A percentile compares a stretch with the other conserved stretches of the same genome.
phyloP scores from a whole-genome alignment of 495 filamentous ascomycete species.

The Penicillium salamii region DNA sequence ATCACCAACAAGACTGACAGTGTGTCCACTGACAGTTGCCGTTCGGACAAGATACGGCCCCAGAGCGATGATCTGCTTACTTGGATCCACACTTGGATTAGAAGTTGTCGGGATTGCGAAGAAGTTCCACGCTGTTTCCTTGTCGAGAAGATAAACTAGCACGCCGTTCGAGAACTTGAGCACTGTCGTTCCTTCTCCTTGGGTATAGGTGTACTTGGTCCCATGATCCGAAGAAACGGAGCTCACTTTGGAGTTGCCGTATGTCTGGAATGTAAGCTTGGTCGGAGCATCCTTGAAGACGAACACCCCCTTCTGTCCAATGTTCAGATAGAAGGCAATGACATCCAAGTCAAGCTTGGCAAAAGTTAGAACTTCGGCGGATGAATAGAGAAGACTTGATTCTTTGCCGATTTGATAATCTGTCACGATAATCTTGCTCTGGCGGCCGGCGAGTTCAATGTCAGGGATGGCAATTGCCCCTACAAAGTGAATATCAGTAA shows the following conservation, averaged over 20 bases:
- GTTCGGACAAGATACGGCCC: conserved; percentile 62
- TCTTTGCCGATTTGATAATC: conserved; percentile 60
- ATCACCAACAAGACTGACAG: conserved; percentile 60
- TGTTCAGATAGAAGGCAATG: conserved; percentile 64
- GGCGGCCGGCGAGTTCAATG: conserved; percentile 62
- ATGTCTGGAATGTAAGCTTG: conserved; percentile 42
- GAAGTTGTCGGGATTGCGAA: conserved; percentile 44
- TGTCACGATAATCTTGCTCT: conserved; percentile 69
- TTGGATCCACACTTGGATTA: conserved; percentile 30
- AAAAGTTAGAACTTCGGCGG: conserved; percentile 68
- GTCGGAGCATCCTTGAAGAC: conserved; percentile 42
- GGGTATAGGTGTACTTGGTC: conserved; percentile 35
- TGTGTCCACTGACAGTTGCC: conserved; percentile 44
- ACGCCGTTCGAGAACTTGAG: conserved; percentile 50
- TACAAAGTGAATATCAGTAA: conserved; percentile 5
- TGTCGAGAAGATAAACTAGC: conserved; percentile 52
- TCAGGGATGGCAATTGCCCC: conserved; percentile 54
- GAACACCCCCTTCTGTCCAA: conserved; percentile 56
- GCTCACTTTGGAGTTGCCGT: conserved; percentile 37
- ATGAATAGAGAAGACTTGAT: conserved; percentile 61
- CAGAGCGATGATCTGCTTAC: conserved; percentile 63
- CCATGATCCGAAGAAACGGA: conserved; percentile 47
- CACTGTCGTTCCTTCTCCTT: conserved; percentile 37
- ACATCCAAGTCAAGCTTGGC: conserved; percentile 35
- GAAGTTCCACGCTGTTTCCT: conserved; percentile 47